Evolutionary conservation across 164 flowering plant genomes (phyloP).

Genomic region (Stephania japonica): DNA sequence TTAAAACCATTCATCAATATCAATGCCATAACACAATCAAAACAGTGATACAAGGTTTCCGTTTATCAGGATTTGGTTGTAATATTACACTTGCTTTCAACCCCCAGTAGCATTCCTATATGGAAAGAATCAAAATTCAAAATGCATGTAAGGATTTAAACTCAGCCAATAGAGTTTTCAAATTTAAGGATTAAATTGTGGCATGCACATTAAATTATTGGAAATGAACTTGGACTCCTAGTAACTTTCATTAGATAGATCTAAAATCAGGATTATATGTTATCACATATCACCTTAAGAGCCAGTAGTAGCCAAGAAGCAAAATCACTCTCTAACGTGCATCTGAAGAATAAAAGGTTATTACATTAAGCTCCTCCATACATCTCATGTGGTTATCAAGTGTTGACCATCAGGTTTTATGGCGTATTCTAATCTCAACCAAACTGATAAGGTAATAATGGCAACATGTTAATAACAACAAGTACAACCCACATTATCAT

Average conservation of each 20-base stretch:
- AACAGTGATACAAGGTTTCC: not conserved
- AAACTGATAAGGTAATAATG: not conserved
- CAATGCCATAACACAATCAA: not conserved
- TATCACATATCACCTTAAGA: no score
- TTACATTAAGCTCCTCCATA: not conserved
- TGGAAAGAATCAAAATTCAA: no score
- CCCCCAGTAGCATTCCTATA: no score
- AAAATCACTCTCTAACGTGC: not conserved
- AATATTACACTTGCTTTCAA: no score
- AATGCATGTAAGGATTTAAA: no score
- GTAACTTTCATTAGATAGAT: no score
- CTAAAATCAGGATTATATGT: no score
- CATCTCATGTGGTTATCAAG: not conserved
- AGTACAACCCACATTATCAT: not conserved
- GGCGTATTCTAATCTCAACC: not conserved
- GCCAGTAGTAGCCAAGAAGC: not conserved
- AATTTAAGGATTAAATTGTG: no score
- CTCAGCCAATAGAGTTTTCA: no score
- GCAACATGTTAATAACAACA: not conserved
- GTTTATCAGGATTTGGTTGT: no score
- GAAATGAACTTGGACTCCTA: no score
- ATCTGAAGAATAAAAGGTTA: not conserved
- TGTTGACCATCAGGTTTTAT: not conserved
- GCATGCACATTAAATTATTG: no score
- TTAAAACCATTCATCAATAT: not conserved